Conservation (phyloP, 1,139 yeast genomes). For the Zygoascus sp. region DNA sequence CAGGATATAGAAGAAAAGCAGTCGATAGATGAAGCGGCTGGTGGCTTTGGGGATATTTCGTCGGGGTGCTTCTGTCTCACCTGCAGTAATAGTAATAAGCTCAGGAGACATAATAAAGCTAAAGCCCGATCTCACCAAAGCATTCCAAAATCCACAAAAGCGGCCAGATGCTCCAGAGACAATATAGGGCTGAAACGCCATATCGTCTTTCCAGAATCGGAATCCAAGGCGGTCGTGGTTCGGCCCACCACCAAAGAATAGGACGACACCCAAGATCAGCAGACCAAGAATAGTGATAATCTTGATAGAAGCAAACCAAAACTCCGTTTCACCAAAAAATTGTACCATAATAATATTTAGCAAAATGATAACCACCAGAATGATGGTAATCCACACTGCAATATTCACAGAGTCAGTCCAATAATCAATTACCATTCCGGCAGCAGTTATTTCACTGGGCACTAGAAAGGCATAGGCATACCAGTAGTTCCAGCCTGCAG, state of each 20-base stretch:
- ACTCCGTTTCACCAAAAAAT: conserved; percentile 63
- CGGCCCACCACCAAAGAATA: conserved; percentile 75
- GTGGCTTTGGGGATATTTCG: conserved; percentile 57
- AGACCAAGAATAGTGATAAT: conserved; percentile 69
- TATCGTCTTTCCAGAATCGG: conserved; percentile 72
- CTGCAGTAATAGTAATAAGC: conserved; percentile 68
- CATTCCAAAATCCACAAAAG: conserved; percentile 58
- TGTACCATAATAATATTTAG: conserved; percentile 59
- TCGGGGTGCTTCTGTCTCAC: conserved; percentile 68
- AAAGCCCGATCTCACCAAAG: conserved; percentile 56
- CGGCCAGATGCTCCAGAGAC: conserved; percentile 50
- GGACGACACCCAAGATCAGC: conserved; percentile 59
- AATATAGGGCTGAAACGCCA: conserved; percentile 43
- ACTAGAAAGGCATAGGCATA: conserved; percentile 79
- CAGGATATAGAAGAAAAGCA: conserved; percentile 51
- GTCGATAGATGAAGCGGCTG: conserved; percentile 58
- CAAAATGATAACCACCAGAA: conserved; percentile 50
- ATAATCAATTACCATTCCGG: conserved; percentile 67
- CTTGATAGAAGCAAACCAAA: conserved; percentile 64
- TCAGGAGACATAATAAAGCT: conserved; percentile 62
- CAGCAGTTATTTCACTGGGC: conserved; percentile 60
- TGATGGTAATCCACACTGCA: conserved; percentile 73
- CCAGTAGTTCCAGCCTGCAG: conserved; percentile 84
- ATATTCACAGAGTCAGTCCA: conserved; percentile 74
- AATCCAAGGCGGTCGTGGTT: conserved; percentile 59